These are phyloP conservation scores for Pseudopediastrum boryanum DNA, from an alignment of 139 green algal genomes.

Conservation along the genomic window DNA sequence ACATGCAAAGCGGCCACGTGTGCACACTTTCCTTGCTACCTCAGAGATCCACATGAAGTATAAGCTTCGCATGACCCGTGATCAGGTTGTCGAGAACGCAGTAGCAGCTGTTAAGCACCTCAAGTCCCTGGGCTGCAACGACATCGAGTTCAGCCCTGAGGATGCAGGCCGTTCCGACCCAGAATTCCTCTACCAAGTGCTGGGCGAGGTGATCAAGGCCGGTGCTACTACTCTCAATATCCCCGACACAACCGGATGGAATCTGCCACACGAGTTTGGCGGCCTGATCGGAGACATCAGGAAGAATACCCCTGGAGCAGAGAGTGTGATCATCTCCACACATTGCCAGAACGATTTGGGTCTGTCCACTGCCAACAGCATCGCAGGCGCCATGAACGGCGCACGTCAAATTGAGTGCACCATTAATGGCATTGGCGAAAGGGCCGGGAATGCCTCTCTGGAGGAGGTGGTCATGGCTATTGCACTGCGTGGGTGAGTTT, in stretches of 20 bases:
- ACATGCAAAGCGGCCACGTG: conserved; percentile 84
- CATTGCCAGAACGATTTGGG: conserved; percentile 99
- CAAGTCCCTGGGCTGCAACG: conserved; percentile 85
- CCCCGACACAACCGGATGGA: conserved; percentile 96
- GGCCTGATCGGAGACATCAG: conserved; percentile 87
- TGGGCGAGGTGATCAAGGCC: conserved; percentile 89
- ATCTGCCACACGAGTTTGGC: conserved; percentile 95
- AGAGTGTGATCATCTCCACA: conserved; percentile 88
- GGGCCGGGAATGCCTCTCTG: conserved; percentile 95
- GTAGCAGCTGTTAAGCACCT: conserved; percentile 89
- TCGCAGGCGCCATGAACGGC: conserved; percentile 80
- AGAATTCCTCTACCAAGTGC: conserved; percentile 89
- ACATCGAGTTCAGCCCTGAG: conserved; percentile 98
- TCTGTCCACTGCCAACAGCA: conserved; percentile 94
- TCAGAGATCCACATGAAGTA: conserved; percentile 97
- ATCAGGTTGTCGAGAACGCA: conserved; percentile 92
- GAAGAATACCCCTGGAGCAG: conserved; percentile 85
- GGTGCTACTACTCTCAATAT: conserved; percentile 99
- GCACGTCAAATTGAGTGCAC: conserved; percentile 96
- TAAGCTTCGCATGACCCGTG: conserved; percentile 82
- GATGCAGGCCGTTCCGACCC: conserved; percentile 92
- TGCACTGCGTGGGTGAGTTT: conserved; percentile 76
- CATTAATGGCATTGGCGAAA: conserved; percentile 99
- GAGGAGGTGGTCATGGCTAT: conserved; percentile 98
- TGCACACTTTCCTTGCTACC: conserved; percentile 99